Base-by-base conservation (phyloP, 495 filamentous ascomycete species). In the Astrocystis sublimbata region DNA sequence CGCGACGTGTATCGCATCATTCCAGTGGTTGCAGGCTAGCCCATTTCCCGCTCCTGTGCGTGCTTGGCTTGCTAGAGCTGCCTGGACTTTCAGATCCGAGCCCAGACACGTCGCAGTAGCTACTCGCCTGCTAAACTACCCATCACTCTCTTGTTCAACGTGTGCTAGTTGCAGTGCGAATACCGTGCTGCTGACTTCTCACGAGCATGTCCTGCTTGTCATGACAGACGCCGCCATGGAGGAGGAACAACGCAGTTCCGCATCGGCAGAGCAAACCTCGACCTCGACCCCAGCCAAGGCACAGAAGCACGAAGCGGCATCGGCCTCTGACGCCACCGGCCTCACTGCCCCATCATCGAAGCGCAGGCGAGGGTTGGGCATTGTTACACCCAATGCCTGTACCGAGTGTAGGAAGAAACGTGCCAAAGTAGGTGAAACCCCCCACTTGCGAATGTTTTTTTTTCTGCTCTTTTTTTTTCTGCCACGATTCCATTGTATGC, bases 331-430 rank as follows among this genome's bases (percentile, higher is more conserved):
- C 56, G 24, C 57, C 6, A 35, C 61, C 17, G 62, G 58, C 19
- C 40, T 62, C 17, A 13, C 53, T 24, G 30, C 36, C 3, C 66
- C 68, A 24, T 60, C 73, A 6, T 78, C 77, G 4, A 81, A 79
- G 63, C 66, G 81, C 21, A 73, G 78, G 58, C 75, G 82, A 47
- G 82, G 82, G 15, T 63, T 81, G 4, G 81, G 81, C 13, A 68
- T 83, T 6, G 81, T 85, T 6, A 85, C 82, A 4, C 76, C 76
- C 35, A 85, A 83, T 60, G 82, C 82, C 1, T 85, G 82, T 66
- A 84, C 79, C 28, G 82, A 84, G 66, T 85, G 82, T 62, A 75
- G 81, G 17, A 85, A 85, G 72, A 85, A 83, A 60, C 76, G 82
- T 58, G 79, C 80, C 45, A 85, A 85, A 75, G 80, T 81, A 65